Conservation (phyloP, 2,329 filamentous ascomycete species). For the Thelonectria discophora region DNA sequence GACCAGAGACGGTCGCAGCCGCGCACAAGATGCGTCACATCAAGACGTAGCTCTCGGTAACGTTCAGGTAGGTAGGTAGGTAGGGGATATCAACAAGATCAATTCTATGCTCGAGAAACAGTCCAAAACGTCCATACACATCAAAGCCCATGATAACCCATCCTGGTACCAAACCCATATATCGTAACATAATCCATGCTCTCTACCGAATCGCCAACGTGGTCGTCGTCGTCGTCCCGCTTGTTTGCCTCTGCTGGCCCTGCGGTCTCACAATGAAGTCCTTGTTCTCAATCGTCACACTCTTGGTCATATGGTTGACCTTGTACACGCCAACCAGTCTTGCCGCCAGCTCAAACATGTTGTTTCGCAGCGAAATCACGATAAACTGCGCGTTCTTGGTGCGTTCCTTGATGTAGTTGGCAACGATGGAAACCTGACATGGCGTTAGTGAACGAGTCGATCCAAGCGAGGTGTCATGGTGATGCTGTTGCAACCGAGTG, state of each 20-base stretch:
- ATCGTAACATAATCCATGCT: constrained; percentile 12
- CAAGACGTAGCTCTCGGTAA: background rate
- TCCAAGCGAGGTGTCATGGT: constrained; percentile 27
- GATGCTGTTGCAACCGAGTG: constrained; percentile 36
- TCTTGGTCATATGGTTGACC: constrained; percentile 98
- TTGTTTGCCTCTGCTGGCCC: constrained; percentile 45
- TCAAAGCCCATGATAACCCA: constrained; percentile 36
- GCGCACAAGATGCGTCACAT: constrained; percentile 14
- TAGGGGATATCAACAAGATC: constrained; percentile 6
- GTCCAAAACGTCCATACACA: constrained; percentile 35
- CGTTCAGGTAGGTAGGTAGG: background rate
- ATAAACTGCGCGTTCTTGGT: constrained; percentile 99
- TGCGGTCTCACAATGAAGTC: constrained; percentile 70
- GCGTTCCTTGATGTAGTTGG: constrained; percentile 98
- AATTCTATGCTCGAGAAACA: constrained; percentile 4
- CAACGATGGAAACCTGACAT: constrained; percentile 88
- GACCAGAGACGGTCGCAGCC: constrained; percentile 1
- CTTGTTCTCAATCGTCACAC: constrained; percentile 85
- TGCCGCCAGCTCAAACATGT: constrained; percentile 99
- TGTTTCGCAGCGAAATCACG: constrained; percentile 96
- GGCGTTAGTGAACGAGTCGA: constrained; percentile 35
- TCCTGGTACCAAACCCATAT: constrained; percentile 25
- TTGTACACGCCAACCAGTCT: constrained; percentile 98
- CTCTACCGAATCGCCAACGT: constrained; percentile 48
- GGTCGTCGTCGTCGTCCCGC: constrained; percentile 41